phyloP scores from a whole-genome alignment of 2,329 filamentous ascomycete species.

The Sporothrix variecibatus region DNA sequence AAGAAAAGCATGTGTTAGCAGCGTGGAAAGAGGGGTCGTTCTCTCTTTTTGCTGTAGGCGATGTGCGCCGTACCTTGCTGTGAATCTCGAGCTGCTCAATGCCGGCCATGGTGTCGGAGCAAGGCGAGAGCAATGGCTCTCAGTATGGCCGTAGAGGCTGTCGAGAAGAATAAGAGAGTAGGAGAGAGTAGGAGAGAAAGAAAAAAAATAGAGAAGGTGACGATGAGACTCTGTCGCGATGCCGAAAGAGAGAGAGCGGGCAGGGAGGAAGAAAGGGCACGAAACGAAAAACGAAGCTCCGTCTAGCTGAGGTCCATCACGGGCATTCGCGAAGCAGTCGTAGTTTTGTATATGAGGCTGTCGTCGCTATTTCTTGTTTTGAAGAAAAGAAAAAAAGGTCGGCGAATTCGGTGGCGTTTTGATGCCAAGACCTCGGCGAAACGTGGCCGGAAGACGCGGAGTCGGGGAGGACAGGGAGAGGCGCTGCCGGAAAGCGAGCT shows the following conservation, averaged over 20 bases:
- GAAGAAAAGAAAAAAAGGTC: neutral
- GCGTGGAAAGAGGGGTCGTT: slow-evolving; percentile 11
- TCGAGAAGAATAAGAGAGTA: neutral
- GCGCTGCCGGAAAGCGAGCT: neutral
- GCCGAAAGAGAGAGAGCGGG: neutral
- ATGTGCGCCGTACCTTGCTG: slow-evolving; percentile 69
- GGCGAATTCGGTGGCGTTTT: slow-evolving; percentile 1
- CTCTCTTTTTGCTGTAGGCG: neutral
- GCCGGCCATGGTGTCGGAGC: slow-evolving; percentile 68
- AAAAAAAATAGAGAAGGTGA: neutral
- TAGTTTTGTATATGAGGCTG: neutral
- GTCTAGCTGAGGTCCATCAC: slow-evolving; percentile 17
- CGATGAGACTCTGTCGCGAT: neutral
- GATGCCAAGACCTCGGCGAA: slow-evolving; percentile 9
- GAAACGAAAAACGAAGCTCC: slow-evolving; percentile 1
- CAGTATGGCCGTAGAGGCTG: neutral
- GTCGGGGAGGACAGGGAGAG: neutral
- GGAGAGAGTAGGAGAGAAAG: neutral
- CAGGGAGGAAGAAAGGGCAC: neutral
- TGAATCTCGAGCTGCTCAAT: slow-evolving; percentile 98
- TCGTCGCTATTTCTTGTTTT: neutral
- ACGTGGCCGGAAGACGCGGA: slow-evolving; percentile 20
- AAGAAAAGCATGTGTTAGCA: slow-evolving; percentile 29
- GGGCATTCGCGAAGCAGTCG: neutral
- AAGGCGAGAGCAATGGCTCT: neutral